Conservation (phyloP, 345 rosid species). For the Syzygium aqueum region DNA sequence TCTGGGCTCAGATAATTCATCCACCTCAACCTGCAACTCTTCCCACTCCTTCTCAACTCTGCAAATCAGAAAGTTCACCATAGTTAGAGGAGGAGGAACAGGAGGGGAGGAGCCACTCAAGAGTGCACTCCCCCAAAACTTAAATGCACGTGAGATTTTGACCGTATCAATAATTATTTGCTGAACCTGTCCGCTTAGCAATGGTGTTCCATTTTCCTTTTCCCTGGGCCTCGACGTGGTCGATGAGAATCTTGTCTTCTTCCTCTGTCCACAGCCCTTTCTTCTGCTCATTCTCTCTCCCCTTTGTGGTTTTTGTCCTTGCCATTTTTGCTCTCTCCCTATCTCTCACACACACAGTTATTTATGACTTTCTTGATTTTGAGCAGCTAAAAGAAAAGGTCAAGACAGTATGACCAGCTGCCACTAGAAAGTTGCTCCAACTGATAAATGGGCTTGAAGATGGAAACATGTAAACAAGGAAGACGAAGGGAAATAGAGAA, state of each 20-base stretch:
- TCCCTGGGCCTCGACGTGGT: not conserved
- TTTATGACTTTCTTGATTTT: not conserved
- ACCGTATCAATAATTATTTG: not conserved
- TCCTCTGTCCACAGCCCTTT: not conserved
- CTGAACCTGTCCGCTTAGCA: not conserved
- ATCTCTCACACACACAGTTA: not conserved
- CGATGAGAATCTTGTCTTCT: not conserved
- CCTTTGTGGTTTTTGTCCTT: not conserved
- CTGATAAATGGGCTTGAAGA: not conserved
- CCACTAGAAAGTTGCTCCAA: not conserved
- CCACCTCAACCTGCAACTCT: constrained; percentile 1
- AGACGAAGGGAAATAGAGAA: not conserved
- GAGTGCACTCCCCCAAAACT: not conserved
- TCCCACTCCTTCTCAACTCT: not conserved
- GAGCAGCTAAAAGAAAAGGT: not conserved
- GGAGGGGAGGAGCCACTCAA: not conserved
- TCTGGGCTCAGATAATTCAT: not conserved
- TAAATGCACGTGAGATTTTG: not conserved
- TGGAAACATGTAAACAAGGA: not conserved
- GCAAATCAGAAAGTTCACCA: not conserved
- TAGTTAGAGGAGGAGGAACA: not conserved
- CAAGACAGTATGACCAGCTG: not conserved
- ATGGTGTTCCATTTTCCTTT: not conserved
- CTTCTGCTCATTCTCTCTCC: not conserved
- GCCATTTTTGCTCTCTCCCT: not conserved